Percentiles rank a stretch among this genome's conserved stretches.
phyloP scores from a whole-genome alignment of 2,329 filamentous ascomycete genomes.

The Scedosporium dehoogii region DNA sequence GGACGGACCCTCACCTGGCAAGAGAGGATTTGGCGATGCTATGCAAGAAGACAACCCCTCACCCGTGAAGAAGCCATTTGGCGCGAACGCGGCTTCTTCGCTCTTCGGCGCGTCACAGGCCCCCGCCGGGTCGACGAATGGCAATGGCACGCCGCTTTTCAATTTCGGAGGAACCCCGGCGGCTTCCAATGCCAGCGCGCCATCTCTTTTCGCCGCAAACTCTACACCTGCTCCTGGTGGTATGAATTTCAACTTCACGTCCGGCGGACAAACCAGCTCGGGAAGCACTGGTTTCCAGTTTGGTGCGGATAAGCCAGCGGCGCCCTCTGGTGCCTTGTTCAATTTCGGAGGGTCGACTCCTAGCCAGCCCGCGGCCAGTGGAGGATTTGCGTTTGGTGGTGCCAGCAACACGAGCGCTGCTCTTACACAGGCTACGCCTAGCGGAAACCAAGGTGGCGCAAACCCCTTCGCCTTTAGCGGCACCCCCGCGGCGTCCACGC shows the following conservation, averaged over 20 bases:
- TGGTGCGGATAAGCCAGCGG: constrained; percentile 10
- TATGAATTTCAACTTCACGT: constrained; percentile 3
- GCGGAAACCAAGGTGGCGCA: constrained; percentile 21
- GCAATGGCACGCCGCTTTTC: constrained; percentile 21
- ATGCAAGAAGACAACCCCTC: constrained; percentile 17
- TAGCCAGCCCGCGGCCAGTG: constrained; percentile 8
- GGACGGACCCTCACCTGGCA: constrained; percentile 13
- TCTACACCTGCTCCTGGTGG: constrained; percentile 12
- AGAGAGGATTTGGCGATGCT: constrained; percentile 12
- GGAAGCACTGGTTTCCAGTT: constrained; percentile 14
- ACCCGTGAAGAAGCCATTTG: constrained; percentile 21
- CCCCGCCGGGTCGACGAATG: constrained; percentile 6
- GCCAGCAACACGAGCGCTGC: constrained; percentile 13
- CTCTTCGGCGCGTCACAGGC: constrained; percentile 16
- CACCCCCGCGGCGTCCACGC: constrained; percentile 10
- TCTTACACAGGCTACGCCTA: constrained; percentile 8
- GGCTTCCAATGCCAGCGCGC: constrained; percentile 14
- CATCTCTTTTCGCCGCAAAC: constrained; percentile 29
- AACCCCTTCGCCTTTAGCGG: constrained; percentile 29
- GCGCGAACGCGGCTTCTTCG: constrained; percentile 4
- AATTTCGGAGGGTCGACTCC: neutral
- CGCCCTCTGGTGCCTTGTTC: neutral
- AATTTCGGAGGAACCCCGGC: constrained; percentile 20
- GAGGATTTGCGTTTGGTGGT: constrained; percentile 21
- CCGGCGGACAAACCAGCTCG: constrained; percentile 3